Conservation (phyloP, 2,329 filamentous ascomycete species). For the Penicillium sp. region DNA sequence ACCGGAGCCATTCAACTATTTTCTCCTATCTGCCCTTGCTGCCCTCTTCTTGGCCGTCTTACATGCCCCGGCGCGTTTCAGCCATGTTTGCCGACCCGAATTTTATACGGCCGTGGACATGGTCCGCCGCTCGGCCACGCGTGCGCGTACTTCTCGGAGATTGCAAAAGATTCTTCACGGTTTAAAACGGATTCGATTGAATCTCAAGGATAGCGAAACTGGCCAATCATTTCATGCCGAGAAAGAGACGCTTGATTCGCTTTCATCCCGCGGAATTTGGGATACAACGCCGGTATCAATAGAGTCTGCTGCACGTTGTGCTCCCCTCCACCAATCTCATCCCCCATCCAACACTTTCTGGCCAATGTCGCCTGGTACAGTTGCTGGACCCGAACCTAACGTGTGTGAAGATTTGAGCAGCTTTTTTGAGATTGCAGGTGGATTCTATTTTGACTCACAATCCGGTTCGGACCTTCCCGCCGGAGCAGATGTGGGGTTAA, state of each 20-base stretch:
- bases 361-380: conserved; percentile 19
- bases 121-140: conserved; percentile 57
- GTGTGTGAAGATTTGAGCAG: conserved; percentile 56
- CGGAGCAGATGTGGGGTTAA: conserved; percentile 11
- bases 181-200: conserved; percentile 58
- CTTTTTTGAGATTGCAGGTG: conserved; percentile 61
- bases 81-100: conserved; percentile 36
- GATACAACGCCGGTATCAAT: conserved; percentile 3
- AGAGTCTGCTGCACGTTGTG: conserved; percentile 1
- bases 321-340: conserved; percentile 6
- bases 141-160: conserved; percentile 56
- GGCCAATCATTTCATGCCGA: background rate
- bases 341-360: conserved; percentile 15
- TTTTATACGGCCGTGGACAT: conserved; percentile 61
- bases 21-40: conserved; percentile 42
- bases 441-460: conserved; percentile 35
- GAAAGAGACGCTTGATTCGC: too few relatives aligned
- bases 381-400: conserved; percentile 18
- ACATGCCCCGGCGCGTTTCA: conserved; percentile 47
- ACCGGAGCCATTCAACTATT: conserved; percentile 46
- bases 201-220: conserved; percentile 37
- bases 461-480: conserved; percentile 7
- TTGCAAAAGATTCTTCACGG: conserved; percentile 60
- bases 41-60: conserved; percentile 48
- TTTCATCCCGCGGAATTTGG: background rate